A percentile compares a stretch with the other conserved stretches of the same genome.
Evolutionary conservation across 2,329 filamentous ascomycete genomes (phyloP).

Genomic region (Daldinia sp.): DNA sequence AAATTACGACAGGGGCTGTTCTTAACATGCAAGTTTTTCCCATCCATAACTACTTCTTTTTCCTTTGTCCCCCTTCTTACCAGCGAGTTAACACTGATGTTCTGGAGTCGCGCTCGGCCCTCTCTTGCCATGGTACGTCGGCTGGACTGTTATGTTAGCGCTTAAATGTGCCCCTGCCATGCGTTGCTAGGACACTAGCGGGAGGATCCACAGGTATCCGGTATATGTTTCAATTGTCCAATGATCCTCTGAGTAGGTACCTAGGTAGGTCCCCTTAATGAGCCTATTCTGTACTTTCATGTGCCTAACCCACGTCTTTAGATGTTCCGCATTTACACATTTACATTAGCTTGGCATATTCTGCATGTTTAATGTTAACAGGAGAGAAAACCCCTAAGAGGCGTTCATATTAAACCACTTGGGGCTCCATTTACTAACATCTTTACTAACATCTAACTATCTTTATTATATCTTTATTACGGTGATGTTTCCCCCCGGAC

Average conservation of each 20-base stretch:
- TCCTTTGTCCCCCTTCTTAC: constrained; percentile 2
- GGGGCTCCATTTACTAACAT: too few species aligned
- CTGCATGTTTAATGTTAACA: neutral
- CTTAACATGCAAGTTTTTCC: neutral
- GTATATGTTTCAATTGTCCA: constrained; percentile 5
- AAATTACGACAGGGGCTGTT: neutral
- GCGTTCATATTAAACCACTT: too few species aligned
- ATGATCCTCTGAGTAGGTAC: neutral
- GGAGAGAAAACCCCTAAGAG: too few species aligned
- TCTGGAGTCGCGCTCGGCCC: constrained; percentile 35
- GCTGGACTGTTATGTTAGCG: constrained; percentile 23
- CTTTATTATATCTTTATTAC: too few species aligned
- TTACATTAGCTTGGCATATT: neutral
- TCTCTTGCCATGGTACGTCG: constrained; percentile 18
- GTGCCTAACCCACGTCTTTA: constrained; percentile 4
- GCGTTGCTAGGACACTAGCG: constrained; percentile 38
- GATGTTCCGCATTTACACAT: neutral
- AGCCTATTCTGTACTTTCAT: too few species aligned
- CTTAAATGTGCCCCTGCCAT: constrained; percentile 17
- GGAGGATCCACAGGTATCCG: constrained; percentile 23
- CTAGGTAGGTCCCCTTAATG: neutral
- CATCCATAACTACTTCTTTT: neutral
- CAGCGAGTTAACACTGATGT: constrained; percentile 5
- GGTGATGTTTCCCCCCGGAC: too few species aligned
- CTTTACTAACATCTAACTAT: too few species aligned